Conservation (phyloP, 108 stramenopile species). For the Cylindrotheca fusiformis region DNA sequence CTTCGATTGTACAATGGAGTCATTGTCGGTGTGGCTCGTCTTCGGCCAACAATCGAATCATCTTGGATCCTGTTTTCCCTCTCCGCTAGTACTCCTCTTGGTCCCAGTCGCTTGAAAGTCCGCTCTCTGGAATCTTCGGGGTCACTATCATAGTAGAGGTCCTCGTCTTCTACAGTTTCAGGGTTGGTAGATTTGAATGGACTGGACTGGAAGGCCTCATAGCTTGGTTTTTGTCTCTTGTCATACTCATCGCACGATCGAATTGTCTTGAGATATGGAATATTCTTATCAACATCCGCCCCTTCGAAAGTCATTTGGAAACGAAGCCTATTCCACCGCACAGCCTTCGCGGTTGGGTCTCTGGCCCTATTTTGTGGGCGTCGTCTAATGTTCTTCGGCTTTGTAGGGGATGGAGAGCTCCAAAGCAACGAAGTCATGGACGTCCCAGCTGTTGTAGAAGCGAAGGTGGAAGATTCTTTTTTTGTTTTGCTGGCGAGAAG, state of each 20-base stretch:
- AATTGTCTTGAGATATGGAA: constrained; percentile 22
- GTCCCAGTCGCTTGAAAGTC: constrained; percentile 17
- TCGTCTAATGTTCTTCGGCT: constrained; percentile 1
- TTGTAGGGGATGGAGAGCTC: constrained; percentile 11
- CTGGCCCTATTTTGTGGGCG: constrained; percentile 35
- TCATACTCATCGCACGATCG: constrained; percentile 40
- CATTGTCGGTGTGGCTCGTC: constrained; percentile 1
- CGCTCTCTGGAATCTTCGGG: constrained; percentile 43
- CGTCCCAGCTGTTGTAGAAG: constrained; percentile 14
- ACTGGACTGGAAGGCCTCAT: constrained; percentile 4
- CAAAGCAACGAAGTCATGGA: constrained; percentile 25
- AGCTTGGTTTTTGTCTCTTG: background rate
- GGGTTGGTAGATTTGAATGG: constrained; percentile 10
- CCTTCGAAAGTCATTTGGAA: constrained; percentile 48
- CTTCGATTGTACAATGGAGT: constrained; percentile 22
- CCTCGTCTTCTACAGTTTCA: constrained; percentile 20
- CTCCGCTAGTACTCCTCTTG: constrained; percentile 22
- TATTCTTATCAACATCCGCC: constrained; percentile 11
- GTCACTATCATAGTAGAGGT: constrained; percentile 57
- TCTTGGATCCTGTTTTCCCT: constrained; percentile 3
- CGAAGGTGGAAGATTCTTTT: background rate
- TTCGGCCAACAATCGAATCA: background rate
- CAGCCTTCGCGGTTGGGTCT: constrained; percentile 24
- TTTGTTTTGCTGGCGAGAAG: constrained; percentile 18
- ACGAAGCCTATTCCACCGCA: constrained; percentile 20